Conservation (phyloP, 23 red algal genomes). For the Chondrus crispus region DNA sequence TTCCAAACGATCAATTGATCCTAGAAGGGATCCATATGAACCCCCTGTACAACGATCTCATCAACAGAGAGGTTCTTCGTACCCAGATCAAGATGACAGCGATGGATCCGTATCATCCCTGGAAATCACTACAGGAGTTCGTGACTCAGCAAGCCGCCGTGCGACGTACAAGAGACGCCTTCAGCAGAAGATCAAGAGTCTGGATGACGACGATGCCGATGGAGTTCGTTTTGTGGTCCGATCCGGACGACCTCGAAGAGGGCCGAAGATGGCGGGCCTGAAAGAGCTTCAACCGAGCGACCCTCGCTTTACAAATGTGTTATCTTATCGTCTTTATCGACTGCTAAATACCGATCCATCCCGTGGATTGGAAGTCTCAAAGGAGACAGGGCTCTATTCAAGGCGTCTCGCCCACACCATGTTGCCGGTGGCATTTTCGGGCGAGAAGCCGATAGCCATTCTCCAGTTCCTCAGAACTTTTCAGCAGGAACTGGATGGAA, state of each 20-base stretch:
- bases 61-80: too few species aligned
- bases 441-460: neutral
- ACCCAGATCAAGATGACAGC: too few species aligned
- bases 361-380: neutral
- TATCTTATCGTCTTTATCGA: neutral
- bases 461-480: neutral
- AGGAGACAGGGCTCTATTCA: neutral
- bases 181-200: too few species aligned
- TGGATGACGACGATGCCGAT: too few species aligned
- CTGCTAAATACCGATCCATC: neutral
- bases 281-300: neutral
- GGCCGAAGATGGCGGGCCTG: neutral
- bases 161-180: too few species aligned
- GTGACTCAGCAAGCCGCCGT: too few species aligned
- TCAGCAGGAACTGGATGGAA: neutral
- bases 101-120: too few species aligned
- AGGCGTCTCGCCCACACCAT: neutral
- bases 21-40: too few species aligned
- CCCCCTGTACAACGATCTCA: too few species aligned
- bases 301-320: neutral
- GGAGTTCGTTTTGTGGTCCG: too few species aligned
- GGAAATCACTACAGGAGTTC: too few species aligned
- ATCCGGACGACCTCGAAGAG: neutral
- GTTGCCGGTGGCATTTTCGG: neutral
- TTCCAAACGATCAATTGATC: too few species aligned